Evolutionary conservation across 305 asterid species (phyloP).

Genomic region (Solanum hybrid): DNA sequence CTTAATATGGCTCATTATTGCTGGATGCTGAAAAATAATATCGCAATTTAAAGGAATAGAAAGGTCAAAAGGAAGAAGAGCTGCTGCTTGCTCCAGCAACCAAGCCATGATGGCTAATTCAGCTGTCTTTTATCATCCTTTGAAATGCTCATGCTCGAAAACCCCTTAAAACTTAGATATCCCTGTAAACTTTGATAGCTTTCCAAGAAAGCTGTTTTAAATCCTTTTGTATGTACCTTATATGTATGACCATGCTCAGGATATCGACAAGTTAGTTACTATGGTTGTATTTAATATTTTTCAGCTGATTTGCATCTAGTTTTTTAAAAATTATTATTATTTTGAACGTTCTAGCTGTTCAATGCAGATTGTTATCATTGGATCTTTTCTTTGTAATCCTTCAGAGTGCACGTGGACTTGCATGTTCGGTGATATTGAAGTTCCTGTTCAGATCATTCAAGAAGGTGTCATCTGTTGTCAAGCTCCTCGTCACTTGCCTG

Average conservation of each 20-base stretch:
- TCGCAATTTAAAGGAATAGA: background rate
- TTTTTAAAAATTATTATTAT: slow-evolving; percentile 3
- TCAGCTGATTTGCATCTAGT: background rate
- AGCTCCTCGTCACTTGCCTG: slow-evolving; percentile 70
- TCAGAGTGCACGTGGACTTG: slow-evolving; percentile 72
- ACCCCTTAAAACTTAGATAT: background rate
- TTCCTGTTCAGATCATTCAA: slow-evolving; percentile 76
- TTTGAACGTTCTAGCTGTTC: background rate
- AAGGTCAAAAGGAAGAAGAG: background rate
- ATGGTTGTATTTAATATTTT: background rate
- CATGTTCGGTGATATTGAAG: slow-evolving; percentile 93
- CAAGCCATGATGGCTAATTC: background rate
- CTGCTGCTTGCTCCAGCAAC: background rate
- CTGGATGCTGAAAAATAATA: background rate
- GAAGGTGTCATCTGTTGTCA: slow-evolving; percentile 82
- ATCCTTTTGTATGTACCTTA: background rate
- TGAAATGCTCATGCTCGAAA: background rate
- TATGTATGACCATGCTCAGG: background rate
- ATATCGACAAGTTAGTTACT: background rate
- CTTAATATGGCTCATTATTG: background rate
- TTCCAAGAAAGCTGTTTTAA: background rate
- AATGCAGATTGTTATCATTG: slow-evolving; percentile 74
- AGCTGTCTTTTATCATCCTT: background rate
- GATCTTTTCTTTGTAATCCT: slow-evolving; percentile 76
- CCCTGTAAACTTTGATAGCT: background rate